A percentile compares a stretch with the other conserved stretches of the same genome.
phyloP scores from a whole-genome alignment of 345 rosid species.

The Excoecaria cochinchinensis region DNA sequence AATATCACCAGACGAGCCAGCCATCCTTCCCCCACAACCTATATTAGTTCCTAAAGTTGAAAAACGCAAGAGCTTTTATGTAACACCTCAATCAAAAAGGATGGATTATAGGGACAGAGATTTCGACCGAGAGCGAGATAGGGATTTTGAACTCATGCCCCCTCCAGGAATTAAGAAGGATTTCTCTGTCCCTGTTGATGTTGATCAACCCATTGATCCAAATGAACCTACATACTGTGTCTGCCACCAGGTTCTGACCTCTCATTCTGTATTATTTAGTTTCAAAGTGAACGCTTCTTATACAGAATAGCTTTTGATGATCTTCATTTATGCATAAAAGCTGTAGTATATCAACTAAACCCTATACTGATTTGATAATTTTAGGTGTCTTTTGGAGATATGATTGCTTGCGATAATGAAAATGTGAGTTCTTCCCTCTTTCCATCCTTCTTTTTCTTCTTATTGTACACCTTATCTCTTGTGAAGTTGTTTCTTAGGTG shows the following conservation, averaged over 20 bases:
- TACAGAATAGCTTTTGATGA: not conserved
- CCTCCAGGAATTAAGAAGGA: slow-evolving; percentile 95
- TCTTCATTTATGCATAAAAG: not conserved
- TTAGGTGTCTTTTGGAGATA: slow-evolving; percentile 97
- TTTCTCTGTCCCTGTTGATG: slow-evolving; percentile 49
- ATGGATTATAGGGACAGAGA: slow-evolving; percentile 76
- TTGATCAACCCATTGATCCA: slow-evolving; percentile 94
- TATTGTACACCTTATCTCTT: too few species aligned
- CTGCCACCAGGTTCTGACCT: slow-evolving; percentile 85
- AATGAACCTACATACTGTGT: slow-evolving; percentile 97
- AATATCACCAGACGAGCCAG: slow-evolving; percentile 81
- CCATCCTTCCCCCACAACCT: slow-evolving; percentile 79
- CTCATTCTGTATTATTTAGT: slow-evolving; percentile 10
- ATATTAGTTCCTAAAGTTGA: slow-evolving; percentile 67
- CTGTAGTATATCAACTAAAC: slow-evolving; percentile 12
- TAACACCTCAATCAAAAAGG: slow-evolving; percentile 82
- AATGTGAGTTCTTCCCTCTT: slow-evolving; percentile 52
- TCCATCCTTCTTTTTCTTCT: not conserved
- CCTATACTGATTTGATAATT: slow-evolving; percentile 12
- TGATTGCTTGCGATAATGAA: slow-evolving; percentile 99
- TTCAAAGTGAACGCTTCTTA: not conserved
- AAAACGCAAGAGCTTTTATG: slow-evolving; percentile 60
- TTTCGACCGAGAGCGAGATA: slow-evolving; percentile 87
- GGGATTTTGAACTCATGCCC: slow-evolving; percentile 98
- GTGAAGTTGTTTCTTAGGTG: not conserved